Percentiles rank a stretch among this genome's conserved stretches.
These are phyloP conservation scores for Trichoderma sp. DNA, from an alignment of 2,329 filamentous ascomycete species.

Conservation along the genomic window DNA sequence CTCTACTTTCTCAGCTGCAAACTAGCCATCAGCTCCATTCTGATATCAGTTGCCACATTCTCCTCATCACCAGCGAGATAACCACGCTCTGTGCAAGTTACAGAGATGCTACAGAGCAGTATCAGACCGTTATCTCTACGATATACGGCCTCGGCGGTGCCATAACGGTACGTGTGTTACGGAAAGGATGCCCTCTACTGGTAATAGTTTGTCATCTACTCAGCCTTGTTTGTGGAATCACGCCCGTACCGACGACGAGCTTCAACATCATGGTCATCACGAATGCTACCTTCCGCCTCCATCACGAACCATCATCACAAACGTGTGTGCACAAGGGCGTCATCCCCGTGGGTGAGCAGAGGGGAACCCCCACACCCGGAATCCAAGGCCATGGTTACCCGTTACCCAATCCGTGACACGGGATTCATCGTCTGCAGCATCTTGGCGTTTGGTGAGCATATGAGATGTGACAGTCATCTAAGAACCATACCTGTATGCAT, in stretches of 20 bases:
- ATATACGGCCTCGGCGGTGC: neutral
- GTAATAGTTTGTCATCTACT: neutral
- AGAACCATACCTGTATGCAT: neutral
- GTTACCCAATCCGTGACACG: slow-evolving; percentile 18
- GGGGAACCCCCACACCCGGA: slow-evolving; percentile 16
- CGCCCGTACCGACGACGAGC: neutral
- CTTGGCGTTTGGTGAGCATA: neutral
- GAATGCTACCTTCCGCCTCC: neutral
- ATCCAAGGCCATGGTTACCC: slow-evolving; percentile 18
- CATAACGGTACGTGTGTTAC: neutral
- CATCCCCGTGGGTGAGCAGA: neutral
- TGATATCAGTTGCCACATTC: neutral
- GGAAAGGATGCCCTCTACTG: neutral
- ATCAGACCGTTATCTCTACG: neutral
- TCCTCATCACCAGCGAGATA: neutral
- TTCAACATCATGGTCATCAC: neutral
- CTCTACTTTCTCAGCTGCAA: neutral
- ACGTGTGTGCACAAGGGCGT: neutral
- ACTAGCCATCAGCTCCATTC: neutral
- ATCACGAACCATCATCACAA: neutral
- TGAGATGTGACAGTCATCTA: slow-evolving; percentile 9
- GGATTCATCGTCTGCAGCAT: slow-evolving; percentile 8
- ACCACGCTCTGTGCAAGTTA: neutral
- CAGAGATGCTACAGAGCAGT: neutral
- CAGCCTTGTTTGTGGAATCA: neutral